A percentile compares a stretch with the other conserved stretches of the same genome.
Conservation (phyloP, 352 stramenopile species). For the Globisporangium irregulare region DNA sequence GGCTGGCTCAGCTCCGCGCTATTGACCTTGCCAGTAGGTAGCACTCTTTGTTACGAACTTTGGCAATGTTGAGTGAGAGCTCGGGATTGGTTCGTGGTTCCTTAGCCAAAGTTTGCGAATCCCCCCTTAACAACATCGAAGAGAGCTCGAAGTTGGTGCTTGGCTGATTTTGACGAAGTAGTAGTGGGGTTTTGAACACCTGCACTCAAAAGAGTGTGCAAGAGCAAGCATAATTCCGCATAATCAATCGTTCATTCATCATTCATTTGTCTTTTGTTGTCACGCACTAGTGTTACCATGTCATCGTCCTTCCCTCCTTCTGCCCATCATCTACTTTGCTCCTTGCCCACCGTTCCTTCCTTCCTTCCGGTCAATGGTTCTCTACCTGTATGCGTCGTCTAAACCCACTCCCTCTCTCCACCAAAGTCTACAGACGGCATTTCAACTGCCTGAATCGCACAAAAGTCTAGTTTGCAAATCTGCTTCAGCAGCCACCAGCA, state of each 20-base stretch:
- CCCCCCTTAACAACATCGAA: background rate
- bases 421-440: no score
- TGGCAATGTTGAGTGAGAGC: background rate
- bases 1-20: no score
- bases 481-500: no score
- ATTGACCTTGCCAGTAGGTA: no score
- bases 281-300: slow-evolving; percentile 13
- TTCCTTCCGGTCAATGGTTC: background rate
- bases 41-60: no score
- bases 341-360: background rate
- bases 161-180: background rate
- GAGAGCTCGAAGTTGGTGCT: background rate
- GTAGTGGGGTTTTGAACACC: no score
- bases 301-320: background rate
- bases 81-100: background rate
- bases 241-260: slow-evolving; percentile 9
- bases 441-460: no score
- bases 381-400: no score
- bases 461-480: no score
- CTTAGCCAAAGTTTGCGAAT: background rate
- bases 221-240: background rate
- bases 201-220: background rate
- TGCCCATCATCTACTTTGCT: background rate
- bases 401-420: no score
- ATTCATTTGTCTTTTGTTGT: background rate